Evolutionary conservation across 2,329 filamentous ascomycete genomes (phyloP), one percentile per base, ranked within the genome.

Genomic region (Xylaria sp.): DNA sequence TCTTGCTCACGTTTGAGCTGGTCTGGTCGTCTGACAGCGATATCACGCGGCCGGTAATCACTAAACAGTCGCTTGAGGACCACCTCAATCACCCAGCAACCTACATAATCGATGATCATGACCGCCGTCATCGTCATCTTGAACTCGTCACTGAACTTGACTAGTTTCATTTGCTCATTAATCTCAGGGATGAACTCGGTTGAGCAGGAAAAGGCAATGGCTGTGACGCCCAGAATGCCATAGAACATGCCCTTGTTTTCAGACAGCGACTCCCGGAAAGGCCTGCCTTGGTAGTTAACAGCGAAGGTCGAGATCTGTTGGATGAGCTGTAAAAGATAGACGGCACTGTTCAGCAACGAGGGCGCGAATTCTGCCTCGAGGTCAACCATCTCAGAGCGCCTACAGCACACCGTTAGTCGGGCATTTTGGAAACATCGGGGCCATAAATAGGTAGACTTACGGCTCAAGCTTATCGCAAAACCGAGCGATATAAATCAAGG

Each of bases 241-340:
- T 91, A 99, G 81, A 95, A 99, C 95, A 99, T 99, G 75, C 92
- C 93, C 77, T 88, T 90, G 83, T 99, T 99, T 80, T 97, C 95
- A 4, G 90, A 89, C 68, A 99, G 92, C 21, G 90, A 91, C 79
- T 99, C 95, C 62, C 95, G 91, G 90, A 99, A 99, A 11, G 95
- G 95, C 9, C 95, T 90, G 61, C 95, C 95, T 78, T 99, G 95
- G 82, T 99, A 99, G 83, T 99, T 99, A 83, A 99, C 97, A 63
- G 95, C 93, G 72, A 99, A 99, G 3, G 95, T 99, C 23, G 93
- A 97, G 74, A 99, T 97, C 78, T 99, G 95, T 78, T 99, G 95
- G 77, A 99, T 98, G 53, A 99, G 88, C 74, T 98, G 95, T 40
- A 99, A 87, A 25, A 99, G 90, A 77, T 98, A 99, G 70, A 99